These are phyloP conservation scores for Mastigamoeba balamuthi DNA, from an alignment of 78 protist species.

Conservation along the genomic window DNA sequence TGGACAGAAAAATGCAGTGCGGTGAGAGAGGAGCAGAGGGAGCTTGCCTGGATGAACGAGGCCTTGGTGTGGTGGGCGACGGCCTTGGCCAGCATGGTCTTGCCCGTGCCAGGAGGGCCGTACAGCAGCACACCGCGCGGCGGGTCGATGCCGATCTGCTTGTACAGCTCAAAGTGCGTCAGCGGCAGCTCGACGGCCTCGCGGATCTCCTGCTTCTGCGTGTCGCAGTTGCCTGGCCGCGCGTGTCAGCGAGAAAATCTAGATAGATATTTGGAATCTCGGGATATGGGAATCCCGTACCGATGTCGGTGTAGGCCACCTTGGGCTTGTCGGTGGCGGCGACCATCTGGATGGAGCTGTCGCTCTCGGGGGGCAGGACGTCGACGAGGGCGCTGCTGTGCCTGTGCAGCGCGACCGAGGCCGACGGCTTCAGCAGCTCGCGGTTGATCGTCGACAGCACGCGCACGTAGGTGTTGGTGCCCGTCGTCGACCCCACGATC, in stretches of 20 bases:
- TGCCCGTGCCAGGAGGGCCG: constrained; percentile 97
- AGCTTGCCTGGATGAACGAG: constrained; percentile 89
- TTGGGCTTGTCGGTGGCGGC: constrained; percentile 67
- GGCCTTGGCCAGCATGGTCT: constrained; percentile 97
- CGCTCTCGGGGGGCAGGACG: constrained; percentile 97
- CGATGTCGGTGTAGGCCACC: constrained; percentile 12
- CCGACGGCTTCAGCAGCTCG: constrained; percentile 95
- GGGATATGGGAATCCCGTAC: not conserved
- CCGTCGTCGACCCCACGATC: constrained; percentile 89
- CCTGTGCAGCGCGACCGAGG: constrained; percentile 89
- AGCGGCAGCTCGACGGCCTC: constrained; percentile 99
- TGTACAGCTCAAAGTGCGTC: constrained; percentile 87
- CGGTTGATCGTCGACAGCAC: constrained; percentile 96
- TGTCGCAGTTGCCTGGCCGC: constrained; percentile 98
- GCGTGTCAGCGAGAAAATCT: constrained; percentile 83
- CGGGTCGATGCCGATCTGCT: constrained; percentile 98
- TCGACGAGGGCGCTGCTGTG: constrained; percentile 93
- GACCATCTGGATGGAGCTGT: constrained; percentile 83
- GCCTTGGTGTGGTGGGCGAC: constrained; percentile 99
- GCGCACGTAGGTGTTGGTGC: constrained; percentile 88
- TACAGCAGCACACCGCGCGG: constrained; percentile 99
- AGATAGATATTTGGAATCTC: not conserved
- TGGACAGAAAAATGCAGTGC: too few relatives aligned
- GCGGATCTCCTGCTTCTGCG: constrained; percentile 99
- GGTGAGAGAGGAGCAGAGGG: too few relatives aligned